Evolutionary conservation across 2,329 filamentous ascomycete species (phyloP), one percentile per base, ranked within the genome.

Genomic region (Cytospora leucostoma): DNA sequence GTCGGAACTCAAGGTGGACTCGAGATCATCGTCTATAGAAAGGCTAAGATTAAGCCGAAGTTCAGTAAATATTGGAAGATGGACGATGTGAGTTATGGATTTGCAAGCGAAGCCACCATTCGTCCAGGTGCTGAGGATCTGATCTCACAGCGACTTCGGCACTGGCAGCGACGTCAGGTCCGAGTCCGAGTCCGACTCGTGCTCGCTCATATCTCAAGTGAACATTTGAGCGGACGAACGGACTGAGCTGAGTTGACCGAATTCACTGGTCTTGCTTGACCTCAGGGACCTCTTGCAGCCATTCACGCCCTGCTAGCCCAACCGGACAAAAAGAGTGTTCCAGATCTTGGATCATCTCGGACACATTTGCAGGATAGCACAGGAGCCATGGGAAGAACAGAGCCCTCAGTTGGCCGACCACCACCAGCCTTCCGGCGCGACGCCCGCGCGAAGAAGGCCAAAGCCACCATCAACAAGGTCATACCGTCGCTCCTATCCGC

Each of bases 381-480:
- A 21, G 8, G 11, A 51, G 61, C 7, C 4, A 64, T 64, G 62
- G 62, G 62, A 34, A 54, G 62, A 13, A 60, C 34, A 27, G 62
- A 64, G 19, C 62, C 62, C 17, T 60, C 62, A 19, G 27, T 64
- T 34, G 62, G 50, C 21, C 62, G 62, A 34, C 51, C 62, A 10
- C 56, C 62, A 4, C 32, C 62, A 3, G 57, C 56, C 38, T 63
- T 63, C 47, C 51, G 62, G 33, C 62, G 62, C 19, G 53, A 57
- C 32, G 72, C 68, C 10, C 77, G 82, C 15, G 79, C 81, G 1
- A 86, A 86, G 68, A 77, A 78, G 62, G 84, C 84, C 35, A 82
- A 81, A 59, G 77, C 81, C 10, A 86, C 85, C 3, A 73, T 88
- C 64, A 86, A 87, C 72, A 83, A 82, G 68, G 76, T 79, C n/a